Percentiles rank a stretch among this genome's conserved stretches.
phyloP scores from a whole-genome alignment of 495 filamentous ascomycete species.

The Podospora sp. region DNA sequence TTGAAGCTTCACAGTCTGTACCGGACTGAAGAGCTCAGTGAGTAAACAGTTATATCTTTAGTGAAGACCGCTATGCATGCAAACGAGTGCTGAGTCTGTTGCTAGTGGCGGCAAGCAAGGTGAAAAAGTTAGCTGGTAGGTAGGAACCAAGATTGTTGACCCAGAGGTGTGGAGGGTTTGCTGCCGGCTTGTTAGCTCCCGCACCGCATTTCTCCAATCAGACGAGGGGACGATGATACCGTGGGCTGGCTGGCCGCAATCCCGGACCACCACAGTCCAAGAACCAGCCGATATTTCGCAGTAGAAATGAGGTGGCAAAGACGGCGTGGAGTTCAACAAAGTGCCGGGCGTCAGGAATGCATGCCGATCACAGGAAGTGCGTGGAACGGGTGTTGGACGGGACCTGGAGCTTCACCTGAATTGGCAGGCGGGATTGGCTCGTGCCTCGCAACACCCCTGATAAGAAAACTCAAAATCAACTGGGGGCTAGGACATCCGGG shows the following conservation, averaged over 20 bases:
- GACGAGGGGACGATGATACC: background rate
- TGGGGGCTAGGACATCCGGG: background rate
- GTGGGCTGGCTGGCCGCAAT: background rate
- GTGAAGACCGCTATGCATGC: too few relatives aligned
- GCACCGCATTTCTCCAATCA: background rate
- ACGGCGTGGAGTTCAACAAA: background rate
- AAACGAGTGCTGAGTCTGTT: too few relatives aligned
- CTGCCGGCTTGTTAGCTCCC: conserved; percentile 9
- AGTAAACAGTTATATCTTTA: too few relatives aligned
- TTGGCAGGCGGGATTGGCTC: conserved; percentile 11
- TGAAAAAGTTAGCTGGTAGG: too few relatives aligned
- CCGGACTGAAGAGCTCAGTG: too few relatives aligned
- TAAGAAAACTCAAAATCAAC: conserved; percentile 5
- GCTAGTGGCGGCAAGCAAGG: too few relatives aligned
- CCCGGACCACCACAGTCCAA: background rate
- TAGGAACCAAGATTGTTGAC: too few relatives aligned
- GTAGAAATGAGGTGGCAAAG: background rate
- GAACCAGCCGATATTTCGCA: background rate
- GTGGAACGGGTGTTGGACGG: background rate
- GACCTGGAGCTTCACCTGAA: background rate
- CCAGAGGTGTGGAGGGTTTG: background rate
- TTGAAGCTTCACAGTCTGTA: too few relatives aligned
- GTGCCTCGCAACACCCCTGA: conserved; percentile 5
- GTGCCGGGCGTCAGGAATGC: background rate
- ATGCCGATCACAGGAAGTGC: background rate